Evolutionary conservation across 73 alveolate genomes (phyloP), one percentile per base, ranked within the genome.

Genomic region (Symbiodinium natans): DNA sequence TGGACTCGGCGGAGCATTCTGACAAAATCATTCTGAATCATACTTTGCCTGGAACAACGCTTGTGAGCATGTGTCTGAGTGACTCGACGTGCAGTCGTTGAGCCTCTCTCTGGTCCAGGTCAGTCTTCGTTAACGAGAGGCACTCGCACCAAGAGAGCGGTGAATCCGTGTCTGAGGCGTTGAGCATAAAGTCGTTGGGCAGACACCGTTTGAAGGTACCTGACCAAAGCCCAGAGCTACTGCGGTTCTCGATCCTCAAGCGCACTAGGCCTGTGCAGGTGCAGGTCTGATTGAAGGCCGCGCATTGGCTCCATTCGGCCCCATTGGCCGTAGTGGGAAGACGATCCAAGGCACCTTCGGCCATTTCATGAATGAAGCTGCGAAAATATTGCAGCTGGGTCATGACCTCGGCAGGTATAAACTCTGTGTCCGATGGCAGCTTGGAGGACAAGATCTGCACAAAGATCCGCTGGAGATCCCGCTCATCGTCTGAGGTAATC

Each of bases 201-300:
- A 63, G 80, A 36, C 80, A 63, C 21, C 36, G 36, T n/a, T 63
- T 63, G 80, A 23, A 31, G 29, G 94, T 75, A 7, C 84, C 63
- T 36, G 68, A 43, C 94, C 94, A 87, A 31, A 27, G 83, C n/a
- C 74, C 94, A 31, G 40, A 23, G 42, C 94, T 87, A 27, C 41
- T 80, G 43, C 33, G 40, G 84, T 36, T 38, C 40, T 56, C 39
- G 31, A 34, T 40, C 39, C 74, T 75, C 94, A 87, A 59, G 27
- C 94, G 94, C 39, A 87, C 94, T 7, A 87, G 94, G 43, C 94
- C 94, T 25, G 71, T 80, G 41, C 94, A 87, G 41, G 71, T 48
- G 31, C 94, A 87, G 68, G 94, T 87, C 94, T 87, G 48, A 46
- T 87, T 87, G 84, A 56, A 87, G 29, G 27, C 63, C 7, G 94